Evolutionary conservation across 2,329 filamentous ascomycete genomes (phyloP), one percentile per base, ranked within the genome.

Genomic region (Truncatella angustata): DNA sequence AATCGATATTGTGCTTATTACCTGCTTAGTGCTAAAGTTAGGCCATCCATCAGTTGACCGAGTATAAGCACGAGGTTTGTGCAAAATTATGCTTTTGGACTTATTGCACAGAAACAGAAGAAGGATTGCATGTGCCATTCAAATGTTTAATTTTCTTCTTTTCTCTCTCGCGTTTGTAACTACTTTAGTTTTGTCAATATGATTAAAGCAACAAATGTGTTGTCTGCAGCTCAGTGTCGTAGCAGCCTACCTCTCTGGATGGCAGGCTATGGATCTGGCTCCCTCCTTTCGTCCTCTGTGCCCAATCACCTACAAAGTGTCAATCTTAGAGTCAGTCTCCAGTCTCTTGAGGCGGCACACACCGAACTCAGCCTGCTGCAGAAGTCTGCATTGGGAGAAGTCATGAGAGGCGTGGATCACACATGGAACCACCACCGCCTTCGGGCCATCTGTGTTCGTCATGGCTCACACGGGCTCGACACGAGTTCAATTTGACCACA

Each of bases 341-440:
- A 23, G 30, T 36, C 24, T 36, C 42, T 24, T 20, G 21, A 36
- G 34, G 48, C 21, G 30, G n/a, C n/a, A 36, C 34, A 36, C 30
- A 16, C 35, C 21, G 23, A 18, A 50, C 37, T 49, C 40, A 51
- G 49, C 37, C 49, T 51, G 49, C 49, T 45, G 49, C 49, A 44
- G 24, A 44, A 44, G 40, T 32, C 49, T 45, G 49, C 49, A 50
- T 40, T 12, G 40, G n/a, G n/a, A 44, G 24, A 24, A 36, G 35
- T 50, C 47, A 49, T 49, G 36, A 34, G 43, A 18, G 43, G 43
- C n/a, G 43, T 24, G 12, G 21, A 32, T 46, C 26, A 46, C 26
- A 18, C 43, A 46, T 24, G 18, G 40, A 16, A 44, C 18, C 40
- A 16, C 40, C 21, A 18, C 18, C 7, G 36, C 18, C 36, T 40